A percentile compares a stretch with the other conserved stretches of the same genome.
These are phyloP conservation scores for Neofusicoccum kwambonambiense DNA, from an alignment of 2,329 filamentous ascomycete genomes.

Conservation along the genomic window DNA sequence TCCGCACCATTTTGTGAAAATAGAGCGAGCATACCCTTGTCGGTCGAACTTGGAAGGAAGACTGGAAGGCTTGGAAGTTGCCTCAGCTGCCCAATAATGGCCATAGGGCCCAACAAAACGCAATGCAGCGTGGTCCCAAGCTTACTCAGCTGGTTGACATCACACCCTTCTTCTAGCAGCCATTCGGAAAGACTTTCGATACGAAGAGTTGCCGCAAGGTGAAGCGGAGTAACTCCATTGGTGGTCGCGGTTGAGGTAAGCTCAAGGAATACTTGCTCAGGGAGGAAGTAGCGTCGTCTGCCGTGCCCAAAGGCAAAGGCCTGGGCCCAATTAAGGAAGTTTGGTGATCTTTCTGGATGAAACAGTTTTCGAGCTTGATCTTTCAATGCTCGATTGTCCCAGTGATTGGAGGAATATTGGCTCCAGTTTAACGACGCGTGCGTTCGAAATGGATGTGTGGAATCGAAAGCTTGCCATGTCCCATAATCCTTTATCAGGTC, in stretches of 20 bases:
- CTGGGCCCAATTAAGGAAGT: background rate
- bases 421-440: background rate
- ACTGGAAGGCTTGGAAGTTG: too few relatives aligned
- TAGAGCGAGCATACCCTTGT: background rate
- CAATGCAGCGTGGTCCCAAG: background rate
- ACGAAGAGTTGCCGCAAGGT: background rate
- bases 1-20: background rate
- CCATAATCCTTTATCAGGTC: too few relatives aligned
- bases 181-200: background rate
- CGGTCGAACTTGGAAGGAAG: background rate
- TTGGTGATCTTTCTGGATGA: background rate
- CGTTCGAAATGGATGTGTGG: background rate
- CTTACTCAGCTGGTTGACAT: background rate
- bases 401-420: background rate
- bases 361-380: background rate
- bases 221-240: background rate
- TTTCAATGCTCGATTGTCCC: background rate
- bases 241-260: background rate
- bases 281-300: too few relatives aligned
- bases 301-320: background rate
- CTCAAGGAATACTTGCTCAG: background rate
- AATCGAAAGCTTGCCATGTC: background rate
- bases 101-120: background rate
- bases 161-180: background rate
- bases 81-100: background rate